Evolutionary conservation across 1,284 basidiomycete genomes (phyloP).

Genomic region (Melampsora americana): DNA sequence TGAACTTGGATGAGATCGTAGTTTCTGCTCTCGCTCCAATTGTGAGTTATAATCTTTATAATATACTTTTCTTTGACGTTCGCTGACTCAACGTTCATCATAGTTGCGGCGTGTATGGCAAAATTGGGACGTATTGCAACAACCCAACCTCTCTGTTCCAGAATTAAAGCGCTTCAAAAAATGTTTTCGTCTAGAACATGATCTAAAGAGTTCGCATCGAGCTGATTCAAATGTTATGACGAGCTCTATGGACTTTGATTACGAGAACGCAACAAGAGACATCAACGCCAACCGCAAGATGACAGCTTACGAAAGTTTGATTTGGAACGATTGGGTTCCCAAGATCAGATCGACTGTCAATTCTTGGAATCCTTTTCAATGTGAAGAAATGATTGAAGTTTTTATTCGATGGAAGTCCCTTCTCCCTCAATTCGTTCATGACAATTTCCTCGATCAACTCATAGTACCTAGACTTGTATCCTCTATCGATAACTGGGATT

Average conservation of each 20-base stretch:
- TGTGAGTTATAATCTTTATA: conserved; percentile 57
- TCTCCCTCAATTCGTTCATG: conserved; percentile 82
- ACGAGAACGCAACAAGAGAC: conserved; percentile 6
- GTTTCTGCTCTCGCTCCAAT: conserved; percentile 82
- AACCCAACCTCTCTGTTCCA: conserved; percentile 62
- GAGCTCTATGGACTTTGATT: conserved; percentile 12
- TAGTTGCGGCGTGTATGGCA: conserved; percentile 65
- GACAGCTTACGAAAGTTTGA: conserved; percentile 89
- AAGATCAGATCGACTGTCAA: conserved; percentile 85
- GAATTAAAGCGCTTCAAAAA: conserved; percentile 67
- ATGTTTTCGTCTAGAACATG: conserved; percentile 61
- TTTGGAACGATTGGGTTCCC: conserved; percentile 94
- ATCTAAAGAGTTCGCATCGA: conserved; percentile 17
- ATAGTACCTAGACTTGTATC: conserved; percentile 84
- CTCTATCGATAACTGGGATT: conserved; percentile 71
- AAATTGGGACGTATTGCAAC: conserved; percentile 69
- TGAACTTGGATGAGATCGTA: conserved; percentile 75
- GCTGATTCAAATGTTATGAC: conserved; percentile 35
- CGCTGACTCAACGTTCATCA: conserved; percentile 42
- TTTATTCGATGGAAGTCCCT: conserved; percentile 84
- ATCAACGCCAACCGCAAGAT: conserved; percentile 59
- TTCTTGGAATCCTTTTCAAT: conserved; percentile 71
- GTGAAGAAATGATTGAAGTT: conserved; percentile 72
- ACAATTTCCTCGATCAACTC: conserved; percentile 93
- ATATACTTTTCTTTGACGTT: conserved; percentile 47